Conservation (phyloP, 2,329 filamentous ascomycete species). For the Trichoderma afroharzianum region DNA sequence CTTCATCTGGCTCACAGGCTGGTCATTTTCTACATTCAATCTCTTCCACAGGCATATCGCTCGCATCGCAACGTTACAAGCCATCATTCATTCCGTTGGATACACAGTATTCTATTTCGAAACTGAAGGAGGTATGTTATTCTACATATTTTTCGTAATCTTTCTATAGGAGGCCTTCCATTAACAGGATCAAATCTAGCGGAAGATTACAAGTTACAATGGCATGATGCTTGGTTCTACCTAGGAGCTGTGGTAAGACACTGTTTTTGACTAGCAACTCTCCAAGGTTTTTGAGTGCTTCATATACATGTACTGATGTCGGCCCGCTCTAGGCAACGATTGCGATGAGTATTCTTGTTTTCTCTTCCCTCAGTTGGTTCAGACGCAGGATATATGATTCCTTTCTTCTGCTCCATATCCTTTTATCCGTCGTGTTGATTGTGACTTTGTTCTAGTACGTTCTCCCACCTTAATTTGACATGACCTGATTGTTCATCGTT, state of each 20-base stretch:
- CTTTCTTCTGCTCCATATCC: constrained; percentile 43
- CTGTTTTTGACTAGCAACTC: background rate
- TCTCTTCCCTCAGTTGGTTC: constrained; percentile 13
- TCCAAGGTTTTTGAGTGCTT: background rate
- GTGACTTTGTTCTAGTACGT: constrained; percentile 40
- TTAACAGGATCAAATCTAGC: background rate
- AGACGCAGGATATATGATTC: constrained; percentile 39
- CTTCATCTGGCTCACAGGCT: constrained; percentile 59
- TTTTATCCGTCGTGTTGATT: constrained; percentile 40
- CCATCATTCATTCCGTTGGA: constrained; percentile 46
- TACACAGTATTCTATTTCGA: constrained; percentile 21
- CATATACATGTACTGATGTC: background rate
- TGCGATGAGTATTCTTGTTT: constrained; percentile 14
- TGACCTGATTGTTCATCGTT: background rate
- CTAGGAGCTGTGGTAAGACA: constrained; percentile 15
- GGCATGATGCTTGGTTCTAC: background rate
- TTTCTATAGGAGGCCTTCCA: background rate
- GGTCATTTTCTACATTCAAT: constrained; percentile 60
- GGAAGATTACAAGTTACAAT: background rate
- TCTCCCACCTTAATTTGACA: constrained; percentile 28
- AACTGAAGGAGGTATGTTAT: background rate
- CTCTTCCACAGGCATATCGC: constrained; percentile 61
- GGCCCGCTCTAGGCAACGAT: background rate
- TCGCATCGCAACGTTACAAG: constrained; percentile 53
- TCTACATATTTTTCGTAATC: background rate